A percentile compares a stretch with the other conserved stretches of the same genome.
Conservation (phyloP, 2,329 filamentous ascomycete species). For the Pseudocercospora cruenta region DNA sequence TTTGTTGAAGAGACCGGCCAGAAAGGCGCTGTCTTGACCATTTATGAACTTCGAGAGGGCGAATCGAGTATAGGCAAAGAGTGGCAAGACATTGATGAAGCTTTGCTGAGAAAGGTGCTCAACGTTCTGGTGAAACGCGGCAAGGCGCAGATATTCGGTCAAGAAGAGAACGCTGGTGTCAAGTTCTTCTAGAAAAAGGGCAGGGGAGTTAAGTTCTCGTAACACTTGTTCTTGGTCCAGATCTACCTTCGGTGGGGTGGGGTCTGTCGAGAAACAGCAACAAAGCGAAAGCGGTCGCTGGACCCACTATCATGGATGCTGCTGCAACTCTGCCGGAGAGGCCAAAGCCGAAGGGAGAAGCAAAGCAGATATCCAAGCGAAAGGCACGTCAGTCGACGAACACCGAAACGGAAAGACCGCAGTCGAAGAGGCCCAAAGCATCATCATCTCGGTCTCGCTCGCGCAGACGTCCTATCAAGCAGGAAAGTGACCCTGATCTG, state of each 20-base stretch:
- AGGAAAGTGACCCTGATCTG: background rate
- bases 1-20: conserved; percentile 89
- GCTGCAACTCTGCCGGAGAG: background rate
- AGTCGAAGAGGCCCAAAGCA: conserved; percentile 10
- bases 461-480: background rate
- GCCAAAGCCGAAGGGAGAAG: background rate
- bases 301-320: background rate
- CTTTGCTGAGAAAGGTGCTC: conserved; percentile 77
- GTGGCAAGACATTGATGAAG: conserved; percentile 67
- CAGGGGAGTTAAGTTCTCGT: background rate
- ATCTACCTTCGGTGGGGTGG: background rate
- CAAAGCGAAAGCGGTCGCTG: background rate
- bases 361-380: conserved; percentile 7
- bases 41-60: conserved; percentile 90
- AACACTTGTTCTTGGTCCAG: background rate
- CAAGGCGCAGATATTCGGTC: conserved; percentile 91
- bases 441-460: background rate
- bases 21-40: conserved; percentile 83
- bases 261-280: background rate
- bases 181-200: conserved; percentile 79
- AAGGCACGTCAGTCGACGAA: conserved; percentile 15
- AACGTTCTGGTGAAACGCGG: conserved; percentile 83
- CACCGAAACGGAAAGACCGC: conserved; percentile 8
- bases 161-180: conserved; percentile 84
- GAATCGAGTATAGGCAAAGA: conserved; percentile 66